A percentile compares a stretch with the other conserved stretches of the same genome.
Conservation (phyloP, 2,329 filamentous ascomycete species). For the Spiromastix sp. region DNA sequence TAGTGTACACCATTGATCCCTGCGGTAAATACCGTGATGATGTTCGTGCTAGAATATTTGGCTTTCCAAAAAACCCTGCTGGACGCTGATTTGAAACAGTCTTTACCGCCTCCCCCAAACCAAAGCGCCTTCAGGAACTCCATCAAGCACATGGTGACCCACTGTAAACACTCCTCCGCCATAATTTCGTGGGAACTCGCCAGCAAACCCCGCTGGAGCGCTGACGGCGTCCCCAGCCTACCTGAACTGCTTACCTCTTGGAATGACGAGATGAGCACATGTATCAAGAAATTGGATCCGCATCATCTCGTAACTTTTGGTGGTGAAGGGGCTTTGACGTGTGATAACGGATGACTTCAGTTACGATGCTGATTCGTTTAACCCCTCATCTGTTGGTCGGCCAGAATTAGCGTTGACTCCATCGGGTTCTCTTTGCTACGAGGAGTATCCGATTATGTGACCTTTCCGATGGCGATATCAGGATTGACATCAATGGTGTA, state of each 20-base stretch:
- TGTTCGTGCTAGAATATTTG: background rate
- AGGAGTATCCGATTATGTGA: too few relatives aligned
- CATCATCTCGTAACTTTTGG: conserved; percentile 47
- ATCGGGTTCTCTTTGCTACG: too few relatives aligned
- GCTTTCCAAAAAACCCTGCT: conserved; percentile 24
- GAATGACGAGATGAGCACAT: conserved; percentile 46
- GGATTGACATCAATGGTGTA: too few relatives aligned
- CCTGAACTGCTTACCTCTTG: conserved; percentile 37
- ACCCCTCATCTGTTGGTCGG: too few relatives aligned
- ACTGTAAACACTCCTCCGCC: conserved; percentile 38
- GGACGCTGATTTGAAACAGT: conserved; percentile 18
- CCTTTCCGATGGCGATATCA: too few relatives aligned
- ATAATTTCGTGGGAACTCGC: conserved; percentile 47
- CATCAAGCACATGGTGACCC: conserved; percentile 38
- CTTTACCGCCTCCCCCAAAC: conserved; percentile 41
- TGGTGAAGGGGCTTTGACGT: conserved; percentile 37
- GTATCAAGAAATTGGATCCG: conserved; percentile 42
- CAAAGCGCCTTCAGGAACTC: conserved; percentile 42
- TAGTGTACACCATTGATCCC: conserved; percentile 45
- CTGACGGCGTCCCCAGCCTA: conserved; percentile 5
- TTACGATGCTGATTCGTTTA: conserved; percentile 30
- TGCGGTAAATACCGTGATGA: conserved; percentile 4
- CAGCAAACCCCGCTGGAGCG: conserved; percentile 34
- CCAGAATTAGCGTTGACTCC: too few relatives aligned
- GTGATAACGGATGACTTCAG: conserved; percentile 20